phyloP scores from a whole-genome alignment of 2,329 filamentous ascomycete genomes.

The Hymenoscyphus salicellus region DNA sequence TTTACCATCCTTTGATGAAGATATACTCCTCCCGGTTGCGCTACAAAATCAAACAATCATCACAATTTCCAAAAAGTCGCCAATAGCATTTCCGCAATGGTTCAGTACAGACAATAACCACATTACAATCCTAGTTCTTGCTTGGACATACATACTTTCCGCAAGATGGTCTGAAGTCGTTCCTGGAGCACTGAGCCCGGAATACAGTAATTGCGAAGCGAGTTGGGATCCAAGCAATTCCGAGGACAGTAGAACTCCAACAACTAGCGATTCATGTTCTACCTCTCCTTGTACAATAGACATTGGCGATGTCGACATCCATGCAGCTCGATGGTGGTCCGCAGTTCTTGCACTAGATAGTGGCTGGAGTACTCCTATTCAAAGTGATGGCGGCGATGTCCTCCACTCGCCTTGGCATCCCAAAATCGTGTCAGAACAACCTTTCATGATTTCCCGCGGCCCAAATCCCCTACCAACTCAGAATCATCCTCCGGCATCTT shows the following conservation, averaged over 20 bases:
- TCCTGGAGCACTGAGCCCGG: constrained; percentile 23
- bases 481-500: constrained; percentile 22
- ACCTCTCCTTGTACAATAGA: constrained; percentile 14
- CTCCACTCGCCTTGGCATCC: constrained; percentile 30
- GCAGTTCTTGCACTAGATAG: constrained; percentile 28
- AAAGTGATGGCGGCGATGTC: constrained; percentile 23
- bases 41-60: constrained; percentile 23
- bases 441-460: constrained; percentile 20
- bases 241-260: constrained; percentile 7
- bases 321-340: constrained; percentile 35
- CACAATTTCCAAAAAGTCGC: constrained; percentile 19
- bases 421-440: constrained; percentile 22
- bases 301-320: constrained; percentile 29
- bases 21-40: constrained; percentile 25
- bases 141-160: constrained; percentile 36
- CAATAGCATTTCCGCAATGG: constrained; percentile 21
- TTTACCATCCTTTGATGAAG: constrained; percentile 29
- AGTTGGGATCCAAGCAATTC: constrained; percentile 17
- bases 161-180: constrained; percentile 36
- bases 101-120: constrained; percentile 20
- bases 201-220: constrained; percentile 23
- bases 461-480: constrained; percentile 17
- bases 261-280: constrained; percentile 9
- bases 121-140: constrained; percentile 30
- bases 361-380: constrained; percentile 30